These are phyloP conservation scores for Sphagnurus paluster DNA, from an alignment of 1,284 basidiomycete genomes.

Conservation along the genomic window DNA sequence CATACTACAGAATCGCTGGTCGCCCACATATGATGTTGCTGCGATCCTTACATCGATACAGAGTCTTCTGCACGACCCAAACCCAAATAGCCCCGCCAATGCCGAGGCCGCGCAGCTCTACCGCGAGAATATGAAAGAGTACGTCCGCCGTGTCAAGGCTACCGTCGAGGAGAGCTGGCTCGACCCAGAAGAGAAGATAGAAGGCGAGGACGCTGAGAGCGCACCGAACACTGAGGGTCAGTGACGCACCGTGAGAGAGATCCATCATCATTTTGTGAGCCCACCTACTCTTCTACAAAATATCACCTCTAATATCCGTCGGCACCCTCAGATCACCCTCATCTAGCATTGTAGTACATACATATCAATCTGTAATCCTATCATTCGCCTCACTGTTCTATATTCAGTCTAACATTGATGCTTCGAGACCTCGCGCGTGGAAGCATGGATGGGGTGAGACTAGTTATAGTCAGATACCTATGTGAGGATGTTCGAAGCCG, in stretches of 20 bases:
- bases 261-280: neutral
- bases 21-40: slow-evolving; percentile 97
- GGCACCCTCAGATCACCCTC: neutral
- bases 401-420: too few species aligned
- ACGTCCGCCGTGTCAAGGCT: slow-evolving; percentile 87
- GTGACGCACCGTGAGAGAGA: too few species aligned
- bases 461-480: too few species aligned
- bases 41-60: slow-evolving; percentile 97
- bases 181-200: slow-evolving; percentile 72
- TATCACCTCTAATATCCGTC: neutral
- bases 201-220: too few species aligned
- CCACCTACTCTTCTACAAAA: neutral
- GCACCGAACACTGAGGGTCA: too few species aligned
- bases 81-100: slow-evolving; percentile 97
- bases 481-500: too few species aligned
- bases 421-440: too few species aligned
- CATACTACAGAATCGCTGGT: slow-evolving; percentile 98
- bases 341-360: slow-evolving; percentile 6
- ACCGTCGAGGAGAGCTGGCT: slow-evolving; percentile 92
- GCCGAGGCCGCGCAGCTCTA: slow-evolving; percentile 97
- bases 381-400: too few species aligned
- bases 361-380: slow-evolving; percentile 5
- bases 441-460: too few species aligned
- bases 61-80: slow-evolving; percentile 94
- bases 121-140: slow-evolving; percentile 98